Conservation (phyloP, 2,329 filamentous ascomycete species). For the Coleophoma eucalyptorum region DNA sequence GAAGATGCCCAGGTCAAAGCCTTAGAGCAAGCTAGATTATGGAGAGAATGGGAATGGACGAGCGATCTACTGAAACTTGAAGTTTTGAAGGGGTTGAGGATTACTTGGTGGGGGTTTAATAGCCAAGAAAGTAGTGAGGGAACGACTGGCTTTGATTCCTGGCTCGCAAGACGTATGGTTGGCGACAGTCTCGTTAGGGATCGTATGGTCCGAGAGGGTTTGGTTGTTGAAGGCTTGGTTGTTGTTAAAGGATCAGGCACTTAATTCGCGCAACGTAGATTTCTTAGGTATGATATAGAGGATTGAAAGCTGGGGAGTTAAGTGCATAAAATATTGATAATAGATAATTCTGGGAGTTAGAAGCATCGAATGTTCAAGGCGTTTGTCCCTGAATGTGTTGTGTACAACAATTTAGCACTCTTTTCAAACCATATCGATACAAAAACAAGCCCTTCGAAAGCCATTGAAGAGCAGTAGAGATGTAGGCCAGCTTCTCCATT, state of each 20-base stretch:
- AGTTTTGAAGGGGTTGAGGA: constrained; percentile 8
- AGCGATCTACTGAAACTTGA: constrained; percentile 10
- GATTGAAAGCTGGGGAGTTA: no score
- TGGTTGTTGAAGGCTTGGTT: constrained; percentile 11
- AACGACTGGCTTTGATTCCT: constrained; percentile 11
- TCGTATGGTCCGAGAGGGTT: constrained; percentile 18
- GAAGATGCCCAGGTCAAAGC: background rate
- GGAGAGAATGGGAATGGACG: constrained; percentile 19
- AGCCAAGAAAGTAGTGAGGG: background rate
- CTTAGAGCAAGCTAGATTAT: constrained; percentile 2
- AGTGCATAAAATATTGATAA: no score
- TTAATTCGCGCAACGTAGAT: no score
- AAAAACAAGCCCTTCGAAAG: no score
- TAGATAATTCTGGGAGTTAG: no score
- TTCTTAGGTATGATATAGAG: no score
- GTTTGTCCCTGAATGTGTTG: no score
- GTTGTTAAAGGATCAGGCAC: constrained; percentile 1
- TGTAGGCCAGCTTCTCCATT: no score
- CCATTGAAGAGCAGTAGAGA: no score
- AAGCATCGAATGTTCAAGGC: no score
- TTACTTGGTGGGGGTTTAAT: constrained; percentile 21
- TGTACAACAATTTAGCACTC: no score
- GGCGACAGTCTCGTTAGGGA: constrained; percentile 16
- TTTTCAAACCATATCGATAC: no score
- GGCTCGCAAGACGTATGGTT: constrained; percentile 19